Base-by-base conservation (phyloP, 108 stramenopile species). In the Halocafeteria seosinensis region DNA sequence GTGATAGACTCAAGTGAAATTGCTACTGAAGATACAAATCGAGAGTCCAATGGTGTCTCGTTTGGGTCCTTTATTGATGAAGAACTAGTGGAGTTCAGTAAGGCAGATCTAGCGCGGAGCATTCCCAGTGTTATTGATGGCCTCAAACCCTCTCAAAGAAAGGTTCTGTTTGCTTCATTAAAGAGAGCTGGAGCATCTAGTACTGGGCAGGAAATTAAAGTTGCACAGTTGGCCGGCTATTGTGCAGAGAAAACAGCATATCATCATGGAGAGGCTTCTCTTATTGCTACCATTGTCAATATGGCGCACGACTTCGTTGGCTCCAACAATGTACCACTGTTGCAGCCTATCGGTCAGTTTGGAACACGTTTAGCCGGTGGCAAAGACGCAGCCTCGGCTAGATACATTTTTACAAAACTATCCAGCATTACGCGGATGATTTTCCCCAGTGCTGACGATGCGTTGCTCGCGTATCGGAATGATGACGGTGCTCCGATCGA, bases 241-340 rank as follows among this genome's bases (percentile, higher is more conserved):
- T 76, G 80, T 58, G 87, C 87, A 27, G 92, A 93, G 65, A 87
- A 89, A 37, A 88, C 89, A 24, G 86, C 88, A 3, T 93, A 93
- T 66, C 92, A 93, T 74, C 92, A 93, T 66, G 92, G 92, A 24
- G 89, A 93, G 24, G 58, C 32, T 13, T 53, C 61, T 28, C 69
- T 53, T 61, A 1, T 24, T 31, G 47, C 36, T 37, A 59, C 67
- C 78, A 83, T 93, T 38, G 81, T 87, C 55, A 85, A 84, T 23
- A 90, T 93, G 89, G 89, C 89, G 0, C 92, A 93, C 42, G 85
- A 90, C 76, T 93, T 86, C 75, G 85, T 88, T 33, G 92, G 92
- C 0, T 84, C 89, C 1, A 93, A 90, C 64, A 93, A 93, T 61
- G 63, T 93, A 24, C 88, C 88, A 53, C 74, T 90, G 57, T 61